Conservation (phyloP, 768 basidiomycete species). For the Pleurotus salmoneostramineus region DNA sequence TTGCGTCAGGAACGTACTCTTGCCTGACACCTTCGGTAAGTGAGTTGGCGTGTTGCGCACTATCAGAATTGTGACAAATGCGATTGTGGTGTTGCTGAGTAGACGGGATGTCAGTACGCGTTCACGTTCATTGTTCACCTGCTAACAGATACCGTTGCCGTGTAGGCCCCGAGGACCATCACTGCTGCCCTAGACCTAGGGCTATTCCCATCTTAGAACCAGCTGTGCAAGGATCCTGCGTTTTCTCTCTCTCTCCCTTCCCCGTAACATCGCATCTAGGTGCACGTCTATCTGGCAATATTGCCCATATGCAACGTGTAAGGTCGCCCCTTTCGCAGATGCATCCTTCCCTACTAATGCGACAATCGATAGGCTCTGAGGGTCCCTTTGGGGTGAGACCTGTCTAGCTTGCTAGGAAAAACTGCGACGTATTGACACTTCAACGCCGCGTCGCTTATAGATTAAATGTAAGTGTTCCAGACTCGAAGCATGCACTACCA, state of each 20-base stretch:
- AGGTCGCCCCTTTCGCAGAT: not conserved
- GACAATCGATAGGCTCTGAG: not conserved
- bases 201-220: not conserved
- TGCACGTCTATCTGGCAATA: conserved; percentile 3
- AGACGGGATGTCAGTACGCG: not conserved
- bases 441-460: not conserved
- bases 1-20: not conserved
- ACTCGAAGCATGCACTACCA: not conserved
- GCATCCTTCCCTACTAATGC: not conserved
- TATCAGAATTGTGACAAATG: too few relatives aligned
- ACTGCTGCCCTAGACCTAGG: conserved; percentile 1
- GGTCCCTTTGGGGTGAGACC: not conserved
- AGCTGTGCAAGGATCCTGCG: not conserved
- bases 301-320: conserved; percentile 1
- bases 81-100: not conserved
- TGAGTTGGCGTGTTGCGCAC: too few relatives aligned
- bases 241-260: not conserved
- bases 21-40: too few relatives aligned
- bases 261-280: not conserved
- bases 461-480: not conserved
- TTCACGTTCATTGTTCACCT: not conserved
- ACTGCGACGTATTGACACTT: not conserved
- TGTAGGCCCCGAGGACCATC: conserved; percentile 1
- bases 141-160: not conserved
- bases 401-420: not conserved